Base-by-base conservation (phyloP, 2,329 filamentous ascomycete species). In the Penicillium sp. region DNA sequence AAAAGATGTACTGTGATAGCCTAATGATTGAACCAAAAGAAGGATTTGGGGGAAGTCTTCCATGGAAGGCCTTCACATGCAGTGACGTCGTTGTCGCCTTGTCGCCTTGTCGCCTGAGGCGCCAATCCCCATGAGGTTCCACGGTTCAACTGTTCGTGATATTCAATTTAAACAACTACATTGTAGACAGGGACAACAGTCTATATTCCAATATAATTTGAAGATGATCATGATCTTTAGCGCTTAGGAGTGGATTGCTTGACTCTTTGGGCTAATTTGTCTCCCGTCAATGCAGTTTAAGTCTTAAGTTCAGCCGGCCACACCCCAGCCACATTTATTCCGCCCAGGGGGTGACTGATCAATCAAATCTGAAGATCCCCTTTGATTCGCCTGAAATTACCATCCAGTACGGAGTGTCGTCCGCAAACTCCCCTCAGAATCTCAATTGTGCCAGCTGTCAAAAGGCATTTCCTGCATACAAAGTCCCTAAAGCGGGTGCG, bases 301-400 rank as follows among this genome's bases (percentile, higher is more conserved):
- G 21, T 27, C 42, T 21, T 21, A 52, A 52, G 35, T 52, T 52
- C 9, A 47, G 50, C 42, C 23, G 34, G 34, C 16, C 25, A 41
- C 39, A 48, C 23, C 46, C 63, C 63, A 66, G 64, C 64, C 64
- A 65, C 64, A 61, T 52, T 61, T 35, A 47, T 63, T 60, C 54
- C 45, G 9, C 25, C 50, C 38, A 52, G 42, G 50, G 48, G 50
- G 15, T 32, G 44, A 42, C 25, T 38, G 25, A 29, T 38, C 18
- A 18, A 5, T 23, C 21, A 16, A 32, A 46, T 40, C 23, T 46
- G 35, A 56, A 23, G 9, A 34, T 46, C 37, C 37, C 50, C 9
- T 48, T 40, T 41, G 35, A 51, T 46, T 55, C 40, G 35, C 6
- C 18, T 27, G 25, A 32, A 46, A 18, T 40, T 25, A 31, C 7